These are phyloP conservation scores for Cordyceps farinosa DNA, from an alignment of 2,329 filamentous ascomycete species.

Conservation along the genomic window DNA sequence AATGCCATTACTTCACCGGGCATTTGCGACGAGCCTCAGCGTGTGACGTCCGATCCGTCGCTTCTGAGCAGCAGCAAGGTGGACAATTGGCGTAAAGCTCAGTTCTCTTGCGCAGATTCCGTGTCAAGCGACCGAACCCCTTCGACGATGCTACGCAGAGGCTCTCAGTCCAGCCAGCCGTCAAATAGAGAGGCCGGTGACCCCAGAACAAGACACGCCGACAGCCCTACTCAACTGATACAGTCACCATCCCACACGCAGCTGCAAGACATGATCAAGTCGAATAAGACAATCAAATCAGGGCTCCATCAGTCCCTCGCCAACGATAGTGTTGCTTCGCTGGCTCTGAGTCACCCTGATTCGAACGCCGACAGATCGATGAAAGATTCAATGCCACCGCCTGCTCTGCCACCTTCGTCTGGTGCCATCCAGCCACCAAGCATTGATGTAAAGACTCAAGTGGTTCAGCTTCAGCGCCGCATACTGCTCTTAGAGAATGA, in stretches of 20 bases:
- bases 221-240: constrained; percentile 58
- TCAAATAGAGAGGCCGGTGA: constrained; percentile 48
- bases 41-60: constrained; percentile 32
- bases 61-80: constrained; percentile 38
- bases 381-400: constrained; percentile 28
- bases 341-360: constrained; percentile 50
- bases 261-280: constrained; percentile 57
- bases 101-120: constrained; percentile 48
- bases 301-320: constrained; percentile 52
- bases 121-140: constrained; percentile 37
- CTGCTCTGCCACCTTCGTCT: constrained; percentile 24
- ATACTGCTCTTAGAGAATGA: constrained; percentile 76
- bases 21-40: constrained; percentile 27
- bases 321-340: constrained; percentile 56
- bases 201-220: constrained; percentile 38
- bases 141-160: constrained; percentile 34
- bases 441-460: constrained; percentile 36
- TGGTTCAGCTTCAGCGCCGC: constrained; percentile 64
- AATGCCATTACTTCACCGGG: constrained; percentile 23
- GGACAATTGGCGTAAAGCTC: constrained; percentile 52
- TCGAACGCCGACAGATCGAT: constrained; percentile 38
- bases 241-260: constrained; percentile 51
- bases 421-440: constrained; percentile 25
- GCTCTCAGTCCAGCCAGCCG: constrained; percentile 50
- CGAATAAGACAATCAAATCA: constrained; percentile 56